A percentile compares a stretch with the other conserved stretches of the same genome.
Evolutionary conservation across 1,139 yeast genomes (phyloP).

Genomic region (Komagataea norvegica): DNA sequence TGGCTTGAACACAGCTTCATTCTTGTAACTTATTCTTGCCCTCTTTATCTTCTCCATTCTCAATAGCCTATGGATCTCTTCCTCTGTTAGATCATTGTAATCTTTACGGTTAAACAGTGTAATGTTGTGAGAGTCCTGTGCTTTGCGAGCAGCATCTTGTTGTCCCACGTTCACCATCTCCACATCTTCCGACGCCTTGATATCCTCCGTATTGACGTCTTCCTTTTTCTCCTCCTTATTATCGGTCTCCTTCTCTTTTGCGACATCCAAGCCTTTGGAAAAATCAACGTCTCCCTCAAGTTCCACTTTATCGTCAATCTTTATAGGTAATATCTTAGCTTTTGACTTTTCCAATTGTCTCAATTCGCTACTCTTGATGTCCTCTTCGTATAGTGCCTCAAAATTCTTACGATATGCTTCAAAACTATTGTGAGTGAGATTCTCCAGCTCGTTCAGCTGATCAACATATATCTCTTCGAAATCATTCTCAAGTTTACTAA

Average conservation of each 20-base stretch:
- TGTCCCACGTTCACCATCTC: not conserved
- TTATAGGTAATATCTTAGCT: conserved; percentile 14
- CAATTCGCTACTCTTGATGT: conserved; percentile 11
- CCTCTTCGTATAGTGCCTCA: conserved; percentile 18
- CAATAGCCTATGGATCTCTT: conserved; percentile 17
- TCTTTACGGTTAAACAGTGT: conserved; percentile 5
- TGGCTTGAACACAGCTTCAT: conserved; percentile 19
- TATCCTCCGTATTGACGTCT: not conserved
- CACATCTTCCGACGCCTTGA: not conserved
- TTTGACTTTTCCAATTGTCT: conserved; percentile 14
- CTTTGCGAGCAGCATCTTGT: not conserved
- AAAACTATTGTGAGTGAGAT: conserved; percentile 11
- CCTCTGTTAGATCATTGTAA: conserved; percentile 14
- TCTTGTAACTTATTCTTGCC: conserved; percentile 15
- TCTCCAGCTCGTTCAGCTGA: conserved; percentile 8
- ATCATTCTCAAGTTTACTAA: conserved; percentile 17
- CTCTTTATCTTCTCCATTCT: conserved; percentile 21
- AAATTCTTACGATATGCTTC: conserved; percentile 16
- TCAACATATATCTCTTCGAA: conserved; percentile 12
- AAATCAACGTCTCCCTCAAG: conserved; percentile 9
- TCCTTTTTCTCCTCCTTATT: not conserved
- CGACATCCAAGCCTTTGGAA: conserved; percentile 2
- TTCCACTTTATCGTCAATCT: conserved; percentile 12
- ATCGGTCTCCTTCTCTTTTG: not conserved
- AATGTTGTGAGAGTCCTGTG: conserved; percentile 2